Percentiles rank a stretch among this genome's conserved stretches.
Evolutionary conservation across 1,284 basidiomycete species (phyloP).

Genomic region (Pholiota adiposa): DNA sequence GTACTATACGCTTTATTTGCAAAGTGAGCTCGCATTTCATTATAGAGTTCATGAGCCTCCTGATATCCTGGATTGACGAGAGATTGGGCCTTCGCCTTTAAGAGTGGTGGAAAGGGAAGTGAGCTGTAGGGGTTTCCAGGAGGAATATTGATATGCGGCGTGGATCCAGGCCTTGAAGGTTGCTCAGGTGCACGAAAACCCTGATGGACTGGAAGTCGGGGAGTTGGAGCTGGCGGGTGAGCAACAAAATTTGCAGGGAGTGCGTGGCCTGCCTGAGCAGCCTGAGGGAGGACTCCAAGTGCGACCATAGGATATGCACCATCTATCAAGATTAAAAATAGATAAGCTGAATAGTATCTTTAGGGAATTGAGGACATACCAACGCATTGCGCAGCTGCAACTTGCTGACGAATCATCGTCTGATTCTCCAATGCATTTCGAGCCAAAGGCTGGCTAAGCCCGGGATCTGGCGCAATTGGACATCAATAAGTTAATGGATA

Average conservation of each 20-base stretch:
- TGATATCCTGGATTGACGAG: constrained; percentile 4
- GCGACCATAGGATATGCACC: neutral
- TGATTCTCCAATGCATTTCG: neutral
- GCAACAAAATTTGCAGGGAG: too few species aligned
- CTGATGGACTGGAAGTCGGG: neutral
- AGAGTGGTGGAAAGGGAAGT: neutral
- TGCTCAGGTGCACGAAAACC: neutral
- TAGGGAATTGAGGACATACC: neutral
- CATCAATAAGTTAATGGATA: too few species aligned
- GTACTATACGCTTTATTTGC: neutral
- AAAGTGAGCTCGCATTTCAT: neutral
- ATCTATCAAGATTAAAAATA: neutral
- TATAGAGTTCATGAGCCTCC: neutral
- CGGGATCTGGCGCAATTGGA: too few species aligned
- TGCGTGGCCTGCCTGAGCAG: too few species aligned
- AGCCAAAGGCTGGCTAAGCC: neutral
- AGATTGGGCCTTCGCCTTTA: neutral
- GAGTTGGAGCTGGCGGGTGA: neutral
- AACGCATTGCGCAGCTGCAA: constrained; percentile 2
- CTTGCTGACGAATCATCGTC: neutral
- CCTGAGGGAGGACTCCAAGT: too few species aligned
- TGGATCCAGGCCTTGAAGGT: neutral
- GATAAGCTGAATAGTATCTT: neutral
- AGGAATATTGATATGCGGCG: neutral
- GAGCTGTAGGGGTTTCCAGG: neutral